Evolutionary conservation across 2,329 filamentous ascomycete species (phyloP).

Genomic region (Fusarium haematococcum): DNA sequence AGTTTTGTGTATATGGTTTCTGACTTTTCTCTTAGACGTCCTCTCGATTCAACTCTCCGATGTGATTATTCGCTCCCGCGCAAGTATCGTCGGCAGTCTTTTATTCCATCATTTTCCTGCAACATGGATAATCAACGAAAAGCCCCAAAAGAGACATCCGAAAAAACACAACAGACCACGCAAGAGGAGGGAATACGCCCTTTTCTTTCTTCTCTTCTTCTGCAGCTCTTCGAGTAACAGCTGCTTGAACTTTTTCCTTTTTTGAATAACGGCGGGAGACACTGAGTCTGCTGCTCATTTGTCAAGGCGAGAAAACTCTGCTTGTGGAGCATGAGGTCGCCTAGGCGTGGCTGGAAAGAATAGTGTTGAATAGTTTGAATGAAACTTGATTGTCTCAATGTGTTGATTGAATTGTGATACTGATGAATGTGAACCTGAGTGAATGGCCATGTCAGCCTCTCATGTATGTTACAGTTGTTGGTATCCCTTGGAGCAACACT

Average conservation of each 20-base stretch:
- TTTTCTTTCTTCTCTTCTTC: constrained; percentile 22
- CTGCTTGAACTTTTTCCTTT: constrained; percentile 11
- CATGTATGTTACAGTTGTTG: neutral
- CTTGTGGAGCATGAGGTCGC: constrained; percentile 21
- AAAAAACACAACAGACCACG: constrained; percentile 21
- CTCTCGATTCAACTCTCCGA: constrained; percentile 4
- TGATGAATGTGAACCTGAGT: neutral
- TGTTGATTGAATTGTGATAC: neutral
- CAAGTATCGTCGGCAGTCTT: constrained; percentile 5
- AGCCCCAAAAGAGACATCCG: constrained; percentile 11
- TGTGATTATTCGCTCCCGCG: constrained; percentile 17
- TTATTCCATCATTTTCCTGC: constrained; percentile 9
- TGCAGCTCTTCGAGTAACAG: constrained; percentile 11
- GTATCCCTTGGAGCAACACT: neutral
- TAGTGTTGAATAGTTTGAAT: constrained; percentile 34
- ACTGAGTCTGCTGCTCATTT: constrained; percentile 34
- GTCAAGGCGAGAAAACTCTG: constrained; percentile 21
- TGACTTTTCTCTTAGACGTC: constrained; percentile 20
- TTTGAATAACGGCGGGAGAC: constrained; percentile 38
- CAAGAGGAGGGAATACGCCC: neutral
- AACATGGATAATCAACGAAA: constrained; percentile 15
- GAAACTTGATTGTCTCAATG: constrained; percentile 32
- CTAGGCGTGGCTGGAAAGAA: constrained; percentile 26
- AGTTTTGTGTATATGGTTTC: neutral
- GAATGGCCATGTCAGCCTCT: neutral